Evolutionary conservation across 2,329 filamentous ascomycete species (phyloP).

Genomic region (Ascochyta viciae-villosae): DNA sequence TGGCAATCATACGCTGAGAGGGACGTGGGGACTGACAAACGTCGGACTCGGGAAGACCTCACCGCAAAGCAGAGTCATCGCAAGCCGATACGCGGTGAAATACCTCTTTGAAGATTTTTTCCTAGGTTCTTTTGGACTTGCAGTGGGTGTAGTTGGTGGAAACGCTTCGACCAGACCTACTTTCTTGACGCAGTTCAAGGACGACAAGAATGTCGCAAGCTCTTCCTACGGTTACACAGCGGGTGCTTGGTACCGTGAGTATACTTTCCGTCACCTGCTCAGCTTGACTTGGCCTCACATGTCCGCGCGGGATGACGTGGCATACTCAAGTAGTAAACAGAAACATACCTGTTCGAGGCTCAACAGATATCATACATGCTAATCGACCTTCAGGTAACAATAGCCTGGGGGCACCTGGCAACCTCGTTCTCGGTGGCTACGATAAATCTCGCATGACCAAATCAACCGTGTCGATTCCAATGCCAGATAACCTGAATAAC

Average conservation of each 20-base stretch:
- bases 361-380: slow-evolving; percentile 2
- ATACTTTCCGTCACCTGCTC: neutral
- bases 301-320: too few relatives aligned
- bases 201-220: slow-evolving; percentile 25
- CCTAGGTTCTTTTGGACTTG: slow-evolving; percentile 43
- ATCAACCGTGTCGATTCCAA: slow-evolving; percentile 28
- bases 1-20: slow-evolving; percentile 19
- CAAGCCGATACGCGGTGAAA: slow-evolving; percentile 28
- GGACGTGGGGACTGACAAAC: slow-evolving; percentile 29
- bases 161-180: slow-evolving; percentile 17
- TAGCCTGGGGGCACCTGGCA: slow-evolving; percentile 30
- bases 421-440: slow-evolving; percentile 52
- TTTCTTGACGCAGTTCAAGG: slow-evolving; percentile 32
- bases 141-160: slow-evolving; percentile 17
- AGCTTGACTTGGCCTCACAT: neutral
- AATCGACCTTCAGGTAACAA: slow-evolving; percentile 34
- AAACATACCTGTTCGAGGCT: too few relatives aligned
- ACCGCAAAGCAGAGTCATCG: slow-evolving; percentile 16
- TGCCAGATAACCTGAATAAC: neutral
- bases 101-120: slow-evolving; percentile 33
- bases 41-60: slow-evolving; percentile 39
- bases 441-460: slow-evolving; percentile 42
- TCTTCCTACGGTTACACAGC: slow-evolving; percentile 45
- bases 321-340: too few relatives aligned
- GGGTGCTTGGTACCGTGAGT: slow-evolving; percentile 47